Base-by-base conservation (phyloP, 23 red algal species). In the Gracilaria domingensis region DNA sequence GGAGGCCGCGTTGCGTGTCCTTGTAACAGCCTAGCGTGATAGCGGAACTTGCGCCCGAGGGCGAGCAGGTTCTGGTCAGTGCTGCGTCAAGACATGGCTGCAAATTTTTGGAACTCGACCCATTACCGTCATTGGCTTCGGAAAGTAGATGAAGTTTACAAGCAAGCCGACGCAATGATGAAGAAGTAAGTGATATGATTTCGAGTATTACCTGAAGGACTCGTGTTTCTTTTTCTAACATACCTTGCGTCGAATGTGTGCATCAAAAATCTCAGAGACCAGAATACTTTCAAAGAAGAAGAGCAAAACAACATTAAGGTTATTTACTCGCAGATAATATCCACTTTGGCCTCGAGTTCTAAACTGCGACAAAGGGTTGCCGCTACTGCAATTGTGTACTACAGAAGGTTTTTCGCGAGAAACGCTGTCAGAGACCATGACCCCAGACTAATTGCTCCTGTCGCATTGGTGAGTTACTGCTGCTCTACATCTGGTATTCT, bases 21-120 rank as follows among this genome's bases (percentile, higher is more conserved):
- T 45, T 45, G n/a, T n/a, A n/a, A n/a, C n/a, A n/a, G n/a, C n/a
- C n/a, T n/a, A n/a, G n/a, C n/a, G n/a, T n/a, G n/a, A n/a, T n/a
- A n/a, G n/a, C n/a, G n/a, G n/a, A n/a, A n/a, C n/a, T 48, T 48
- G 7, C 12, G 45, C 7, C 12, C 45, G 5, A 48, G 9, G 32
- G 26, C 28, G 16, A 12, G 32, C 26, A 37, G 4, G 16, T 12
- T 64, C 24, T 18, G 28, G 16, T 13, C 33, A 36, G 1, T 14
- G 2, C 32, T 16, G 30, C 9, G 64, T 36, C 30, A 37, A 69
- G 38, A 83, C 4, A 95, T 95, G 93, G 93, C 93, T 48, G 93
- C 93, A 21, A 95, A 95, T 61, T 95, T 95, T 87, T 95, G 93
- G 93, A 90, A 67, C 56, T 95, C 93, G 37, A 90, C 93, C 12